These are phyloP conservation scores for Clavispora fructus DNA, from an alignment of 805 yeast genomes.

Conservation along the genomic window DNA sequence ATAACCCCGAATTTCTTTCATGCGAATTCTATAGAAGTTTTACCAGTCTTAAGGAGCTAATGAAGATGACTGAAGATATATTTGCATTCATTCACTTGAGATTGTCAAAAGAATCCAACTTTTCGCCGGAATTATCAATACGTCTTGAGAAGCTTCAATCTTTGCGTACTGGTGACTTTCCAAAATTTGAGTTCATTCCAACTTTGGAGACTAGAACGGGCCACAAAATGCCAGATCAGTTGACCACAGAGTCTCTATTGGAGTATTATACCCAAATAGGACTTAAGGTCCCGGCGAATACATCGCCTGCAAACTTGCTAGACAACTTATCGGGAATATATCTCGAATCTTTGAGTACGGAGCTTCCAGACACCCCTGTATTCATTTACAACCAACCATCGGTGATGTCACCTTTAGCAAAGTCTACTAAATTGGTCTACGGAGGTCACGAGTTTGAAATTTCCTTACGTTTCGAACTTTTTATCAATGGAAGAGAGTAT, in stretches of 20 bases:
- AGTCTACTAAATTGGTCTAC: conserved; percentile 41
- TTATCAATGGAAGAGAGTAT: conserved; percentile 73
- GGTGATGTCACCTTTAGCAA: conserved; percentile 81
- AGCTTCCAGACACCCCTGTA: conserved; percentile 46
- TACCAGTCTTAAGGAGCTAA: conserved; percentile 60
- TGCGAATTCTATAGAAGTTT: conserved; percentile 84
- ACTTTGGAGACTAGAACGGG: conserved; percentile 56
- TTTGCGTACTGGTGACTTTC: conserved; percentile 8
- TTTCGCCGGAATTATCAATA: conserved; percentile 11
- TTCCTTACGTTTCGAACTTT: conserved; percentile 79
- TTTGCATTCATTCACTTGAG: conserved; percentile 37
- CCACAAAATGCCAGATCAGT: conserved; percentile 37
- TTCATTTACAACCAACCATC: conserved; percentile 82
- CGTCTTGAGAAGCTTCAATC: conserved; percentile 15
- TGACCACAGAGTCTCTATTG: conserved; percentile 37
- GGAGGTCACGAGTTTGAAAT: conserved; percentile 28
- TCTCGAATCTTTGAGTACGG: conserved; percentile 58
- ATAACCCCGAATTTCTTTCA: conserved; percentile 89
- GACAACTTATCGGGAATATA: conserved; percentile 57
- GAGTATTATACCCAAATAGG: conserved; percentile 36
- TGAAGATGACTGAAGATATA: conserved; percentile 56
- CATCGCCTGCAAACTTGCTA: conserved; percentile 55
- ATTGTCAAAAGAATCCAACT: conserved; percentile 15
- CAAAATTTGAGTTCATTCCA: conserved; percentile 59
- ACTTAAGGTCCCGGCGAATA: conserved; percentile 30